Percentiles rank a stretch among this genome's conserved stretches.
These are phyloP conservation scores for Xylaria flabelliformis DNA, from an alignment of 495 filamentous ascomycete genomes.

Conservation along the genomic window DNA sequence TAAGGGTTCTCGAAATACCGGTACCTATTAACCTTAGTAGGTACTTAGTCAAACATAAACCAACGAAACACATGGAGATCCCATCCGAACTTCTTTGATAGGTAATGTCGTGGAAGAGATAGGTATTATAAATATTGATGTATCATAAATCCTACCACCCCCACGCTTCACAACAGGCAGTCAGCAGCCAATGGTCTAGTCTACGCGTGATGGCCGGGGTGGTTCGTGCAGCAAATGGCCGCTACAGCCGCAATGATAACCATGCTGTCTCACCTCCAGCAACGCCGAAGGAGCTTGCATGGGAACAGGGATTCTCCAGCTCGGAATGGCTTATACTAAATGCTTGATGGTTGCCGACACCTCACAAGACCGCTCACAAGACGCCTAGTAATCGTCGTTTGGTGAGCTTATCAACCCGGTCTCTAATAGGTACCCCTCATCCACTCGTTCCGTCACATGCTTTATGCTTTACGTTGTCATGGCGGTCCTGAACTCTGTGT, in stretches of 20 bases:
- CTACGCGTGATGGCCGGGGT: not conserved
- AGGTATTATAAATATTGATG: slow-evolving; percentile 1
- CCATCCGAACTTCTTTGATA: slow-evolving; percentile 9
- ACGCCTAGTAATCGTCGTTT: slow-evolving; percentile 22
- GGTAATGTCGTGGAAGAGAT: not conserved
- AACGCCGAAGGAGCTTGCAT: not conserved
- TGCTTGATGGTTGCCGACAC: slow-evolving; percentile 21
- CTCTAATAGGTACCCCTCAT: slow-evolving; percentile 38
- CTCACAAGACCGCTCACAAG: slow-evolving; percentile 34
- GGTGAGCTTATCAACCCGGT: slow-evolving; percentile 34
- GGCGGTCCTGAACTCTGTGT: not conserved
- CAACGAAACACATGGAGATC: not conserved
- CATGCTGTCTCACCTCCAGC: not conserved
- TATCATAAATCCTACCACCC: slow-evolving; percentile 9
- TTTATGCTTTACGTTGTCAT: slow-evolving; percentile 23
- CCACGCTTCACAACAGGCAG: not conserved
- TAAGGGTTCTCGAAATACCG: not conserved
- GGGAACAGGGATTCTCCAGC: slow-evolving; percentile 18
- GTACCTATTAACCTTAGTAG: not conserved
- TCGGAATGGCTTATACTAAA: not conserved
- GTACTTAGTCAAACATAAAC: not conserved
- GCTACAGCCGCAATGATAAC: not conserved
- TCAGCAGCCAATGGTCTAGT: not conserved
- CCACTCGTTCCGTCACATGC: slow-evolving; percentile 35
- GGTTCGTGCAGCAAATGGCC: not conserved